phyloP scores from a whole-genome alignment of 1,284 basidiomycete species.

The Ceratobasidium sp. region DNA sequence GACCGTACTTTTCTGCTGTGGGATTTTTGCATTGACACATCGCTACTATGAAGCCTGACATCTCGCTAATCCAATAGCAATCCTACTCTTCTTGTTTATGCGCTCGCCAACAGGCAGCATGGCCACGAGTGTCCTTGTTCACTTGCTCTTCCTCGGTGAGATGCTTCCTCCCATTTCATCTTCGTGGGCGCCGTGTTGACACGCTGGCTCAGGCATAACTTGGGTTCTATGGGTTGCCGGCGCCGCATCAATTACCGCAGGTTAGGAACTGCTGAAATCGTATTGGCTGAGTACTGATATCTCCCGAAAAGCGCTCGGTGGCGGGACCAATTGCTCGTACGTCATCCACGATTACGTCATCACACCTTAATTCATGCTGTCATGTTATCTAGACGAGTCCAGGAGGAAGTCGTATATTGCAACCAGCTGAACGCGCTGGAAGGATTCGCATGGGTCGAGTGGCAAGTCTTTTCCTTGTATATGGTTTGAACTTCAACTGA shows the following conservation, averaged over 20 bases:
- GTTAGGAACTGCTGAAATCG: too few species aligned
- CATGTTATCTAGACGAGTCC: slow-evolving; percentile 48
- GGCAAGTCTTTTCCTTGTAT: slow-evolving; percentile 54
- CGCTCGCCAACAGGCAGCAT: slow-evolving; percentile 55
- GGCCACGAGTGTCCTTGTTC: slow-evolving; percentile 66
- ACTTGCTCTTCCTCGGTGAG: slow-evolving; percentile 60
- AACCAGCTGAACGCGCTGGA: slow-evolving; percentile 67
- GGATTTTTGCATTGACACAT: not conserved
- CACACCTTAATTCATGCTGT: slow-evolving; percentile 33
- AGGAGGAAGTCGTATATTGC: slow-evolving; percentile 63
- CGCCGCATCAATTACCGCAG: slow-evolving; percentile 66
- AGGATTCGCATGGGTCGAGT: slow-evolving; percentile 66
- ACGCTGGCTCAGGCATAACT: slow-evolving; percentile 58
- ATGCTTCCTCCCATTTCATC: not conserved
- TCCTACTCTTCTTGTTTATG: slow-evolving; percentile 65
- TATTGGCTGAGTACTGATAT: too few species aligned
- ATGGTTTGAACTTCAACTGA: not conserved
- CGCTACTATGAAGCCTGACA: not conserved
- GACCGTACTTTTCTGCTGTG: slow-evolving; percentile 63
- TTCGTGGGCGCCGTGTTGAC: not conserved
- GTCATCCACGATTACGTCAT: slow-evolving; percentile 47
- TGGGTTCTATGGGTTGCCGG: slow-evolving; percentile 75
- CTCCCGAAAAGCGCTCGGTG: slow-evolving; percentile 66
- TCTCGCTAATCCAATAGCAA: slow-evolving; percentile 47
- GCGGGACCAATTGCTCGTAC: slow-evolving; percentile 70